phyloP scores from a whole-genome alignment of 2,329 filamentous ascomycete species.

The Cytospora paraplurivora region DNA sequence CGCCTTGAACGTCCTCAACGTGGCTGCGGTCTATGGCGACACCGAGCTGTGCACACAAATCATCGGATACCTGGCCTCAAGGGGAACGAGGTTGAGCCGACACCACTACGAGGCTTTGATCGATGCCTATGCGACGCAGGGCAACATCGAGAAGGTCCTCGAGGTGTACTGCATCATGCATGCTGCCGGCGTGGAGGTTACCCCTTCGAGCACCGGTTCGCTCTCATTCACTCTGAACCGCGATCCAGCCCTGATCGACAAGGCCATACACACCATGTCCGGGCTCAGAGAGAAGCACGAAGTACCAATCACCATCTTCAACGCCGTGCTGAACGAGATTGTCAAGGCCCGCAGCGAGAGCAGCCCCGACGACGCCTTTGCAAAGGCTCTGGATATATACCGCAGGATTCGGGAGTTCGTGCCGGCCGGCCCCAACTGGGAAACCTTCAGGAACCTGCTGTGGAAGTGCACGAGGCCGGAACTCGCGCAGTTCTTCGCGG shows the following conservation, averaged over 20 bases:
- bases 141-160: conserved; percentile 67
- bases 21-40: conserved; percentile 71
- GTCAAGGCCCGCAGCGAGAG: conserved; percentile 5
- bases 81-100: conserved; percentile 58
- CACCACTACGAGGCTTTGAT: conserved; percentile 82
- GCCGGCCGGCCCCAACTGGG: conserved; percentile 16
- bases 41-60: conserved; percentile 69
- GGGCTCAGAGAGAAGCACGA: conserved; percentile 44
- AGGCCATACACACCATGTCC: conserved; percentile 60
- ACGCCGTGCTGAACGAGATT: conserved; percentile 45
- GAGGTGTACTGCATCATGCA: conserved; percentile 74
- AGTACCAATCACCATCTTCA: conserved; percentile 44
- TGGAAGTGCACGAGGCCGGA: conserved; percentile 27
- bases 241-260: conserved; percentile 47
- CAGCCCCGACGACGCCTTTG: conserved; percentile 20
- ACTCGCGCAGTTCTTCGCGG: conserved; percentile 25
- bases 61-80: conserved; percentile 64
- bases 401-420: conserved; percentile 25
- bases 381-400: conserved; percentile 26
- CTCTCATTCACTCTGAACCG: conserved; percentile 60
- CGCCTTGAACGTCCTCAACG: conserved; percentile 63
- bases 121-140: conserved; percentile 63
- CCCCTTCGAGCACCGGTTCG: conserved; percentile 61
- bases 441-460: conserved; percentile 26
- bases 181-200: conserved; percentile 59